Evolutionary conservation across 1,139 yeast species (phyloP), one percentile per base, ranked within the genome.

Genomic region (Blastobotrys elegans): DNA sequence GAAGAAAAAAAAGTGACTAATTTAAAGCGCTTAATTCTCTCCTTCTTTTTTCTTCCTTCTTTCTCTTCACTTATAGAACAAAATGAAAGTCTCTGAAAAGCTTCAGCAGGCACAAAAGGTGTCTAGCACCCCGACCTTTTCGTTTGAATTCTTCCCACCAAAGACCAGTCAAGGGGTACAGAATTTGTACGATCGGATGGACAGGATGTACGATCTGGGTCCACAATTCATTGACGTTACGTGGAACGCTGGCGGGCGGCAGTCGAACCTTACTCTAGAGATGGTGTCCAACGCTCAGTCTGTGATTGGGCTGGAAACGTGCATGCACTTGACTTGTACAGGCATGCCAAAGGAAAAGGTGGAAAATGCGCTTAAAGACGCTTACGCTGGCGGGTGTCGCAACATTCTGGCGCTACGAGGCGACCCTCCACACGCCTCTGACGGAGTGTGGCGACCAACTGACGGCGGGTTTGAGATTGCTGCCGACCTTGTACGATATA

Each of bases 121-220:
- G 31, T 16, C 30, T 5, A 51, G 63, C 30, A 50, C 54, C 33
- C 66, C 95, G 3, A 87, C 97, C 4, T 92, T 87, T 66, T 90
- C 97, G 43, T 92, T 90, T 62, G 98, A 92, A 72, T 92, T 87
- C 71, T 92, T 92, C 65, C 96, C 92, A n/a, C 98, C 98, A 40
- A 92, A 92, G 72, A 92, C 98, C 0, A 76, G 94, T 21, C 97
- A 92, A 67, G 98, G 98, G 65, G 94, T 90, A 29, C 96, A 90
- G 66, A 92, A 92, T 64, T 74, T 92, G 50, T 92, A 90, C 68
- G 98, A 92, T 66, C 78, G 98, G 65, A 92, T 92, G 94, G 97
- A 92, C 64, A 79, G 97, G 67, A 92, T 92, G 98, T 88, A 87
- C 67, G 90, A 86, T 56, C 74, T 90, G 60, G 84, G 84, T 55